Percentiles rank a stretch among this genome's conserved stretches.
These are phyloP conservation scores for Combretum micranthum DNA, from an alignment of 345 rosid species.

Conservation along the genomic window DNA sequence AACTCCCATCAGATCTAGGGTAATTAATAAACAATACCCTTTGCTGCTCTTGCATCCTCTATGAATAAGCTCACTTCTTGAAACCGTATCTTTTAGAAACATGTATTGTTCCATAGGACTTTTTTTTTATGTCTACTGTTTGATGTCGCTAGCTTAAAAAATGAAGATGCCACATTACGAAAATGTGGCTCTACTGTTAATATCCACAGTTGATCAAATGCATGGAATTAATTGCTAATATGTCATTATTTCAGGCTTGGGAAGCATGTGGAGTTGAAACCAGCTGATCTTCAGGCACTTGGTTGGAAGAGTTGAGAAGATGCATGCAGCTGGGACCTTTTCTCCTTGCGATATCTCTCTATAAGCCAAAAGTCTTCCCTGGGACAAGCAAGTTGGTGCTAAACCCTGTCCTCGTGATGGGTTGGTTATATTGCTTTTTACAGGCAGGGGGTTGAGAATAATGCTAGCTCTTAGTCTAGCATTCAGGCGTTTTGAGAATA, in stretches of 20 bases:
- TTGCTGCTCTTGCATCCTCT: not conserved
- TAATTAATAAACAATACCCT: slow-evolving; percentile 18
- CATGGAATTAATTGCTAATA: not conserved
- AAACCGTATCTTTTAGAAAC: not conserved
- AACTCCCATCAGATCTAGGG: slow-evolving; percentile 93
- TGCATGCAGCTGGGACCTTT: not conserved
- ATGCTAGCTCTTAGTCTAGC: no score
- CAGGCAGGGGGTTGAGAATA: no score
- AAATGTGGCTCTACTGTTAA: not conserved
- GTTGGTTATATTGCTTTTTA: no score
- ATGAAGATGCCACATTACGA: not conserved
- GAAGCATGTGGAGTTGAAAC: slow-evolving; percentile 64
- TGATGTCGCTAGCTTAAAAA: no score
- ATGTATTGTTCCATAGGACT: no score
- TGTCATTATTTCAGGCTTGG: slow-evolving; percentile 50
- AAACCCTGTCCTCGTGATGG: no score
- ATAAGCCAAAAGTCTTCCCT: not conserved
- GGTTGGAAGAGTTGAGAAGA: slow-evolving; percentile 49
- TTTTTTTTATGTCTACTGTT: no score
- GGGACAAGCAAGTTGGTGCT: no score
- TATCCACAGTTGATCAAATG: not conserved
- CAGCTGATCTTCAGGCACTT: slow-evolving; percentile 49
- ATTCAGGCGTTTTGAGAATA: no score
- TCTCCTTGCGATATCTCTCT: not conserved
- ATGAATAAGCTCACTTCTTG: not conserved